Evolutionary conservation across 805 yeast species (phyloP), one percentile per base, ranked within the genome.

Genomic region (Candida cerambycidarum): DNA sequence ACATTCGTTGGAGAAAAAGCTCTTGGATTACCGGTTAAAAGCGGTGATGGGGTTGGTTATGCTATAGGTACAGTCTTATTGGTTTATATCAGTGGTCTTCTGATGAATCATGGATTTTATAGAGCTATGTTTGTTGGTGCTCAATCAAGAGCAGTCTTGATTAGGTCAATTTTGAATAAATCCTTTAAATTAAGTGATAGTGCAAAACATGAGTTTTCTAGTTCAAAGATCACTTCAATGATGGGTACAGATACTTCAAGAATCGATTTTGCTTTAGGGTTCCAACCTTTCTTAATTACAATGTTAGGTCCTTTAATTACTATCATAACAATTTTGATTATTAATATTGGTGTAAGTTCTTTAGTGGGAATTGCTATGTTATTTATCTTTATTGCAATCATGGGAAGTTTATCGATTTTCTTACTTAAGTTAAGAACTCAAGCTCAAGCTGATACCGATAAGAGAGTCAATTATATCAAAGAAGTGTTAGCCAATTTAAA

Each of bases 231-330:
- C 43, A 86, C 95, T 23, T 80, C 89, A 8, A 63, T 88, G 59
- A 76, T 89, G 59, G 86, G 93, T 47, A 82, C 95, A 2, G 97
- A 89, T 58, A 67, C 89, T 29, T 76, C 90, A 12, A 79, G 96
- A 56, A 73, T 89, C 25, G 96, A 88, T 61, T 73, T 85, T 51
- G 89, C 89, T 7, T 61, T 81, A n/a, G 79, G 78, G 3, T 83
- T 82, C 49, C 80, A 82, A 54, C 85, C 85, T 4, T 79, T 82
- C 55, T 56, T 83, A 16, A 61, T 83, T 52, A 69, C 80, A 11
- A 77, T 86, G 56, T 89, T 90, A 0, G 67, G 83, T 6, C 75
- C 86, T 1, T 62, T 86, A 39, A 73, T 74, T 4, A 78, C 85
- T 45, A 75, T 85, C 24, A 68, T 85, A 31, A 86, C 78, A 0